Percentiles rank a stretch among this genome's conserved stretches.
Evolutionary conservation across 345 rosid genomes (phyloP).

Genomic region (Cardamine occulta): DNA sequence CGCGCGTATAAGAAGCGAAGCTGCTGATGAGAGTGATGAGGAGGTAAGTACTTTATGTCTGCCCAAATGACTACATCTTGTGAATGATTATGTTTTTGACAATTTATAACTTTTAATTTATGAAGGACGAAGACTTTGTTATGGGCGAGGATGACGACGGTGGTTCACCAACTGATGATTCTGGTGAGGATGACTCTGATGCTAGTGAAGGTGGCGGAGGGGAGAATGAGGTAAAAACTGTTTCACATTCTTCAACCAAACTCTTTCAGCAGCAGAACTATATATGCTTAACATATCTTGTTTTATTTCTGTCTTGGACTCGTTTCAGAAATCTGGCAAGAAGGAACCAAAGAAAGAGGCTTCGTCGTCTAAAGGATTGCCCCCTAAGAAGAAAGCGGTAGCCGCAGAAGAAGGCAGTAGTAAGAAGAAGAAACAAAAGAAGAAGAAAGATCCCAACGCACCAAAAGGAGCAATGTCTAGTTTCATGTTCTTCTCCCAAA

Average conservation of each 20-base stretch:
- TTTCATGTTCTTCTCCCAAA: slow-evolving; percentile 73
- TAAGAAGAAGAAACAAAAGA: slow-evolving; percentile 79
- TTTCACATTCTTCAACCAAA: slow-evolving; percentile 15
- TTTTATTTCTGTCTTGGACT: background rate
- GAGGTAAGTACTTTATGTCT: slow-evolving; percentile 54
- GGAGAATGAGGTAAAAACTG: slow-evolving; percentile 77
- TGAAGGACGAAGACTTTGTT: slow-evolving; percentile 96
- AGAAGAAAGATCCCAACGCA: slow-evolving; percentile 97
- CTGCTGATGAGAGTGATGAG: slow-evolving; percentile 97
- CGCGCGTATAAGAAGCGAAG: slow-evolving; percentile 79
- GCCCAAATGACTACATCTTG: slow-evolving; percentile 9
- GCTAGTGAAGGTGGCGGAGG: slow-evolving; percentile 67
- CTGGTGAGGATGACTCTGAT: slow-evolving; percentile 78
- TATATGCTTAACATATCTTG: slow-evolving; percentile 7
- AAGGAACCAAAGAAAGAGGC: slow-evolving; percentile 74
- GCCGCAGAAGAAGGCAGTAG: slow-evolving; percentile 71
- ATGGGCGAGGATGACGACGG: slow-evolving; percentile 70
- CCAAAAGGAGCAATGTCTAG: slow-evolving; percentile 84
- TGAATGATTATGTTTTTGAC: slow-evolving; percentile 25
- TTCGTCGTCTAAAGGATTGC: slow-evolving; percentile 59
- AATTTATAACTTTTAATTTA: background rate
- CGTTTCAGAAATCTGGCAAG: slow-evolving; percentile 67
- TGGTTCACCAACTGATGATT: slow-evolving; percentile 98
- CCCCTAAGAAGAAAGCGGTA: slow-evolving; percentile 66
- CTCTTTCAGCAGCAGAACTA: background rate